phyloP scores from a whole-genome alignment of 73 alveolate genomes.

The Paramecium biaurelia region DNA sequence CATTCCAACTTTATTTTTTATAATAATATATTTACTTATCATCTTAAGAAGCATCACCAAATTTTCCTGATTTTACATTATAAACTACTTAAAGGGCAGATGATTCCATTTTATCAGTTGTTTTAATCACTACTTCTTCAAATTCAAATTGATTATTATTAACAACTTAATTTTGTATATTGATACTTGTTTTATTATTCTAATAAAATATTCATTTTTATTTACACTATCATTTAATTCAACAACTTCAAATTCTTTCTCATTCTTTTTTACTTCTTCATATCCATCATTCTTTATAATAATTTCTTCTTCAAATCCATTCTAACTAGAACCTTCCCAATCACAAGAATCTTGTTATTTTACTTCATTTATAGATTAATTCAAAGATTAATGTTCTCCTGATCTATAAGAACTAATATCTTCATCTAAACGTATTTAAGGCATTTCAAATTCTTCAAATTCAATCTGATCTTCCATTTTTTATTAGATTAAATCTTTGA shows the following conservation, averaged over 20 bases:
- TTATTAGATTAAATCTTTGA: neutral
- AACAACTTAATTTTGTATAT: neutral
- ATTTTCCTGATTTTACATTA: neutral
- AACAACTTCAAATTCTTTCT: neutral
- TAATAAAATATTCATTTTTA: neutral
- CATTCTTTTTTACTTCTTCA: conserved; percentile 1
- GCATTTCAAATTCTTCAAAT: neutral
- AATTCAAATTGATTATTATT: neutral
- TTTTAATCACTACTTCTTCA: neutral
- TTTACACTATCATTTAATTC: neutral
- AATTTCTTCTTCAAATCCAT: conserved; percentile 26
- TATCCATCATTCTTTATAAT: neutral
- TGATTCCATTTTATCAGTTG: neutral
- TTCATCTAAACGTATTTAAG: conserved; percentile 43
- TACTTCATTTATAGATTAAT: neutral
- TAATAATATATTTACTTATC: neutral
- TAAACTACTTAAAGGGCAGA: neutral
- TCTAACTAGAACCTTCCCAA: conserved; percentile 18
- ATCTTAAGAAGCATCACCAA: neutral
- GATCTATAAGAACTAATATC: conserved; percentile 32
- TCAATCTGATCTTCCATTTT: neutral
- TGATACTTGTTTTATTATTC: neutral
- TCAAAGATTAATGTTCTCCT: neutral
- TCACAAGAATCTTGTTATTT: neutral
- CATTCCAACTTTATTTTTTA: neutral